Percentiles rank a stretch among this genome's conserved stretches.
These are phyloP conservation scores for Mitragyna speciosa DNA, from an alignment of 257 asterid species.

Conservation along the genomic window DNA sequence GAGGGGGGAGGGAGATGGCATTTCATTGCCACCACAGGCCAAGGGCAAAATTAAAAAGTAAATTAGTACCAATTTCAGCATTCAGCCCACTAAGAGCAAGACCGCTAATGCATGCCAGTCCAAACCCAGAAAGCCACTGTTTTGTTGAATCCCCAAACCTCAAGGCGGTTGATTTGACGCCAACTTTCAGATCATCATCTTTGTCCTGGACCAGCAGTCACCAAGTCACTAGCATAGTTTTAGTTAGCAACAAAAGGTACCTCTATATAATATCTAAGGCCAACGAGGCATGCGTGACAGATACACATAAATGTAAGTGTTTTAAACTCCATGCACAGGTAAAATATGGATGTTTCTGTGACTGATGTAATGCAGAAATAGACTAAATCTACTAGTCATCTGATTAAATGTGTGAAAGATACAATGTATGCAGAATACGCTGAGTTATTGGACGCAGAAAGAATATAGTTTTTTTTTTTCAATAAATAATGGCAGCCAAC, in stretches of 20 bases:
- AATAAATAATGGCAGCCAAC: too few relatives aligned
- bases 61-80: conserved; percentile 64
- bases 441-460: not conserved
- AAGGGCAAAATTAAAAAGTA: not conserved
- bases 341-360: not conserved
- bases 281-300: not conserved
- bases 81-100: conserved; percentile 74
- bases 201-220: conserved; percentile 58
- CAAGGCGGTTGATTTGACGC: conserved; percentile 91
- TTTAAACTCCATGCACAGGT: too few relatives aligned
- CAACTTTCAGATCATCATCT: conserved; percentile 80
- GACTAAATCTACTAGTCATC: not conserved
- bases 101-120: conserved; percentile 67
- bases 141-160: conserved; percentile 86
- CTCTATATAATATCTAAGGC: not conserved
- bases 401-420: not conserved
- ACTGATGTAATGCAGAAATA: not conserved
- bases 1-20: not conserved
- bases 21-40: not conserved
- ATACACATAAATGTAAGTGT: not conserved
- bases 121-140: conserved; percentile 84
- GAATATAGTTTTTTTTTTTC: not conserved
- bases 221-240: not conserved
- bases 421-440: not conserved
- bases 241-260: not conserved